Conservation (phyloP, 495 filamentous ascomycete species). For the Jackrogersella multiformis region DNA sequence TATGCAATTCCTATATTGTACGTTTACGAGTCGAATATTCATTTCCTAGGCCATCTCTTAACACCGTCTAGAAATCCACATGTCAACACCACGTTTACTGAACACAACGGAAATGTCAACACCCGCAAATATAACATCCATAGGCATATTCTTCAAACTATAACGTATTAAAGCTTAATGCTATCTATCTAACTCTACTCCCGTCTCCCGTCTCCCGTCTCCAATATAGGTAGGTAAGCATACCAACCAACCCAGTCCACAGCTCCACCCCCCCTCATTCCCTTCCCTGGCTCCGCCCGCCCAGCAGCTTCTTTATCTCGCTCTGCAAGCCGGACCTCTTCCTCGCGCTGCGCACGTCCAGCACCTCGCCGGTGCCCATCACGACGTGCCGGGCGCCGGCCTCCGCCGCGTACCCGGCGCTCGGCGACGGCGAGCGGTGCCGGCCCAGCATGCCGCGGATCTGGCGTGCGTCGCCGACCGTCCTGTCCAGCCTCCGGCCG, state of each 20-base stretch:
- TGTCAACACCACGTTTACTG: not conserved
- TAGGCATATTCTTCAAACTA: not conserved
- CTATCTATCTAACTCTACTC: not conserved
- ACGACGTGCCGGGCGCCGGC: not conserved
- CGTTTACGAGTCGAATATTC: too few species aligned
- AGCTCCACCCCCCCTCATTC: slow-evolving; percentile 9
- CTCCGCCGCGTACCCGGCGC: too few species aligned
- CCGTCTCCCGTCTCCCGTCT: too few species aligned
- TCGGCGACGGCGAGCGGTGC: slow-evolving; percentile 15
- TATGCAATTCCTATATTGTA: too few species aligned
- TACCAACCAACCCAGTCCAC: not conserved
- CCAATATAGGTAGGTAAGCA: not conserved
- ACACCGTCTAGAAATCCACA: not conserved
- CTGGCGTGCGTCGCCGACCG: slow-evolving; percentile 1
- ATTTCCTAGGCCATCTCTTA: too few species aligned
- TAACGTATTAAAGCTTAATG: not conserved
- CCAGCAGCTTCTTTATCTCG: slow-evolving; percentile 52
- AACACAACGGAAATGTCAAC: too few species aligned
- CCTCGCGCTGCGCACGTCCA: slow-evolving; percentile 26
- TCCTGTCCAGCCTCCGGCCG: slow-evolving; percentile 8
- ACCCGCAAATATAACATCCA: not conserved
- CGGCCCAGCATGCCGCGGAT: slow-evolving; percentile 13
- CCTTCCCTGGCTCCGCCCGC: slow-evolving; percentile 24
- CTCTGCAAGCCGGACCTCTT: slow-evolving; percentile 44
- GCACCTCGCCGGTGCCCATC: slow-evolving; percentile 8